These are phyloP conservation scores for Aspergillus steynii DNA, from an alignment of 495 filamentous ascomycete species.

Conservation along the genomic window DNA sequence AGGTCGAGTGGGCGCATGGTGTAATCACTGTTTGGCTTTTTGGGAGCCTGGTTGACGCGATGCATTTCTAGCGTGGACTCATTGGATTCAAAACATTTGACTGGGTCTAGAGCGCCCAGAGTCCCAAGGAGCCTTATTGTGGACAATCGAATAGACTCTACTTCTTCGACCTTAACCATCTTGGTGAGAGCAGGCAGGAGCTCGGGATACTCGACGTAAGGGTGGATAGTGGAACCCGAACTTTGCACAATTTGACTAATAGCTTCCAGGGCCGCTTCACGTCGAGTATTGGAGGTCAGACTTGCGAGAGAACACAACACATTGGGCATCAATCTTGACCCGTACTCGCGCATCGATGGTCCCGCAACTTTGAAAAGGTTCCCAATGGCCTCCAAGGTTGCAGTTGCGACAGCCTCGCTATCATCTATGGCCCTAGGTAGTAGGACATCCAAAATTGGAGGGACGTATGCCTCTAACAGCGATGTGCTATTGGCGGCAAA, in stretches of 20 bases:
- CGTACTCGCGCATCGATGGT: constrained; percentile 81
- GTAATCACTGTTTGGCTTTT: constrained; percentile 86
- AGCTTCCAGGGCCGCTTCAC: constrained; percentile 86
- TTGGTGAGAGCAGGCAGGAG: constrained; percentile 87
- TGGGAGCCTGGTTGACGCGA: constrained; percentile 55
- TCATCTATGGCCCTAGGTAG: constrained; percentile 83
- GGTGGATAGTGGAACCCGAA: constrained; percentile 94
- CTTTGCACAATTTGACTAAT: constrained; percentile 91
- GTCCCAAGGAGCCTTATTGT: constrained; percentile 96
- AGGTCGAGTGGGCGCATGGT: constrained; percentile 97
- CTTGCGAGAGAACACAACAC: constrained; percentile 92
- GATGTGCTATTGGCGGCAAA: constrained; percentile 88
- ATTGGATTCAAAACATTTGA: constrained; percentile 76
- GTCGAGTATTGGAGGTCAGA: constrained; percentile 80
- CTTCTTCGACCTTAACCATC: constrained; percentile 87
- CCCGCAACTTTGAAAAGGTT: constrained; percentile 92
- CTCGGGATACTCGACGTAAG: constrained; percentile 91
- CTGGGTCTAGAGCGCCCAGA: constrained; percentile 92
- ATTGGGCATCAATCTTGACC: constrained; percentile 87
- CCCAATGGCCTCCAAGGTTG: constrained; percentile 88
- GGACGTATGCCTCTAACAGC: constrained; percentile 90
- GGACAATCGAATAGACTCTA: constrained; percentile 80
- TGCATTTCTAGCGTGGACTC: constrained; percentile 50
- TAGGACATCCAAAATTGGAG: constrained; percentile 86
- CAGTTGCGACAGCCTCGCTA: constrained; percentile 83